These are phyloP conservation scores for Coniochaeta prunicola DNA, from an alignment of 2,329 filamentous ascomycete genomes.

Conservation along the genomic window DNA sequence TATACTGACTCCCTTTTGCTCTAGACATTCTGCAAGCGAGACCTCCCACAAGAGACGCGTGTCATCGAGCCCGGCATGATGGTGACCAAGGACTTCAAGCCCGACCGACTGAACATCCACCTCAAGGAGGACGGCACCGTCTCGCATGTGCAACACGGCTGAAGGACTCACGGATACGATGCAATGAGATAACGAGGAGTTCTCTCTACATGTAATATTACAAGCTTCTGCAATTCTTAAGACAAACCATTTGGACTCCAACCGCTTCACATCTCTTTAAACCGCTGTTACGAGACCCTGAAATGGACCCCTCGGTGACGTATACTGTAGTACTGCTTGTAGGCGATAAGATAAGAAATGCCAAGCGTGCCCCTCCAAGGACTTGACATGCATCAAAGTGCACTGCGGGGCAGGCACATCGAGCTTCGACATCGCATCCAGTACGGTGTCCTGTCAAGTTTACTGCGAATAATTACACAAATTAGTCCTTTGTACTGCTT, in stretches of 20 bases:
- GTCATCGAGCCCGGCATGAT: constrained; percentile 50
- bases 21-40: constrained; percentile 53
- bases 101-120: constrained; percentile 51
- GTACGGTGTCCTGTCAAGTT: neutral
- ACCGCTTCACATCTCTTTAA: neutral
- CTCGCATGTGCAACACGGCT: constrained; percentile 48
- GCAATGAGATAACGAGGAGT: neutral
- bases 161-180: neutral
- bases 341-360: neutral
- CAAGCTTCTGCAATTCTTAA: neutral
- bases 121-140: constrained; percentile 54
- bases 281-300: neutral
- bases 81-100: constrained; percentile 49
- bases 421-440: neutral
- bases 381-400: constrained; percentile 3
- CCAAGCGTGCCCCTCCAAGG: constrained; percentile 9
- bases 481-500: neutral
- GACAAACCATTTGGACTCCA: neutral
- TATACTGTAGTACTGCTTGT: constrained; percentile 2
- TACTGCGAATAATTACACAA: neutral
- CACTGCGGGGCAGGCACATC: neutral
- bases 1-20: no score
- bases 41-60: constrained; percentile 49
- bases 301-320: constrained; percentile 8
- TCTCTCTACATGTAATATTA: neutral